Evolutionary conservation across 176 grass and related monocot genomes (phyloP), one percentile per base, ranked within the genome.

Genomic region (Musa beccarii): DNA sequence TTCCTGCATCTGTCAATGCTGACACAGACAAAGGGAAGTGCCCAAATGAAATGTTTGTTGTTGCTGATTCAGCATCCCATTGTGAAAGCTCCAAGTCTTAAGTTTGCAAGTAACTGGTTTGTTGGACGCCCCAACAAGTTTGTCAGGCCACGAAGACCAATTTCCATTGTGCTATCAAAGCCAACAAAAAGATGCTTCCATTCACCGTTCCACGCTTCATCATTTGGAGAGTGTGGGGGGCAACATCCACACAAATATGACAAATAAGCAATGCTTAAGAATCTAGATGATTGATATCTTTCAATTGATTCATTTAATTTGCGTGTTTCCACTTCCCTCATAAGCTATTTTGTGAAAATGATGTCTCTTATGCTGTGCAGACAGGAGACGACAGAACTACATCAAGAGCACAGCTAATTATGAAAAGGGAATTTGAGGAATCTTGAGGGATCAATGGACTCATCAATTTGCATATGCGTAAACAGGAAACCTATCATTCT

Each of bases 121-220:
- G 88, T 98, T 69, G 88, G 94, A 88, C 91, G 94, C 1, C 94
- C 90, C 85, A 98, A 98, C 79, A 98, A 49, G 83, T 93, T 98
- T 54, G 88, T 98, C 11, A 90, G 94, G 52, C 94, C 94, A 83
- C 82, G 83, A 54, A 93, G 84, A 69, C 94, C 86, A 51, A 65
- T 57, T 73, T 88, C 88, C 88, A 91, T 85, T 83, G 94, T 82
- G 59, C 84, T 93, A 79, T 93, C 94, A 85, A 98, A 87, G 19
- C 90, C 94, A 83, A 98, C 90, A 85, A 98, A 98, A 52, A 93
- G 76, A 82, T 98, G 88, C 64, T 87, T 98, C 73, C 80, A 68
- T 20, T 69, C 88, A 76, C 70, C 87, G 62, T 83, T 91, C 94
- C 93, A 88, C 90, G 93, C 52, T 28, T n/a, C 5, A 25, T 74